Conservation (phyloP, 2,329 filamentous ascomycete species). For the Talaromyces sp. region DNA sequence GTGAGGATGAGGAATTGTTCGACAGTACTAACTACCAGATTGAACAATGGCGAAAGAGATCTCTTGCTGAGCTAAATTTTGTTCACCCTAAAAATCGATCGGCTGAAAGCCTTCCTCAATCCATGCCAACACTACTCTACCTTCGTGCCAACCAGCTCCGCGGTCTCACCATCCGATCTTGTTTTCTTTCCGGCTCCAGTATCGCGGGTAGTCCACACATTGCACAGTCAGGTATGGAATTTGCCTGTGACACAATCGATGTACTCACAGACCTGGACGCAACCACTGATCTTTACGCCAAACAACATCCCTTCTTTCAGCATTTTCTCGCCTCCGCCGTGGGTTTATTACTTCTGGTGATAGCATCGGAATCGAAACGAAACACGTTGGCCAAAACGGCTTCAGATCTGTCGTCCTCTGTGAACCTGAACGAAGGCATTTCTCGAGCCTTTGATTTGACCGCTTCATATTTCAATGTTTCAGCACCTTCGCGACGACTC, state of each 20-base stretch:
- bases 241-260: background rate
- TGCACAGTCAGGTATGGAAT: background rate
- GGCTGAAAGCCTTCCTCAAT: background rate
- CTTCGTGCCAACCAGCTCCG: conserved; percentile 4
- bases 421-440: background rate
- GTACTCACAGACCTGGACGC: background rate
- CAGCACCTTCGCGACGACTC: background rate
- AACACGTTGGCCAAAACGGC: background rate
- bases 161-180: background rate
- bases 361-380: background rate
- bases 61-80: background rate
- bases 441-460: background rate
- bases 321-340: background rate
- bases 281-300: conserved; percentile 6
- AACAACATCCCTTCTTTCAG: conserved; percentile 5
- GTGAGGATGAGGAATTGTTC: conserved; percentile 6
- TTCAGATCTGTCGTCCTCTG: background rate
- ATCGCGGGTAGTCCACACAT: background rate
- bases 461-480: background rate
- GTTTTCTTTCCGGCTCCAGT: background rate
- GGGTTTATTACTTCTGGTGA: background rate
- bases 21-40: conserved; percentile 4
- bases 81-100: background rate
- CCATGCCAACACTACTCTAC: conserved; percentile 2
- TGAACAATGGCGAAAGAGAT: conserved; percentile 2